phyloP scores from a whole-genome alignment of 768 basidiomycete genomes.

The Xerocomellus dryophilus region DNA sequence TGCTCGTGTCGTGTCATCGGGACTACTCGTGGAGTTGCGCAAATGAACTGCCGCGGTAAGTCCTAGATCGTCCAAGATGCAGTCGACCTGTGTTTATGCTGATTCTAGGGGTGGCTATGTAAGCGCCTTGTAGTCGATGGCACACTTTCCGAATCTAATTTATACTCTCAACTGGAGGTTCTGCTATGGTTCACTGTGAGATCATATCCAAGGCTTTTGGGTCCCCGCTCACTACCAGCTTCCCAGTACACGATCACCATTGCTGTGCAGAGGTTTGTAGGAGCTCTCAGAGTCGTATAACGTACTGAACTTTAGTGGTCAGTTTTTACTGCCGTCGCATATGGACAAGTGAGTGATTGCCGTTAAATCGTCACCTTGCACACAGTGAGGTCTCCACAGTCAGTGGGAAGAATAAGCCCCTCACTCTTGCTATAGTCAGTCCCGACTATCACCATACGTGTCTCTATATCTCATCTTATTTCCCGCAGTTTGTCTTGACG shows the following conservation, averaged over 20 bases:
- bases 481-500: neutral
- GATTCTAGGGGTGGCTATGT: conserved; percentile 7
- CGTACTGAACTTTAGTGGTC: neutral
- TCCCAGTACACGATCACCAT: neutral
- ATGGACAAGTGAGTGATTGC: conserved; percentile 12
- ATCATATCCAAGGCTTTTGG: too few species aligned
- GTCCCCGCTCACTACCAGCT: neutral
- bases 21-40: neutral
- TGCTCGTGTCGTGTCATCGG: conserved; percentile 4
- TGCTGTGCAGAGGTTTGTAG: conserved; percentile 6
- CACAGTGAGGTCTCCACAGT: neutral
- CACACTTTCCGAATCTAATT: neutral
- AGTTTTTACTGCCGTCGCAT: conserved; percentile 18
- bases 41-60: conserved; percentile 1
- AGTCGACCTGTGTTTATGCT: neutral
- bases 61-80: neutral
- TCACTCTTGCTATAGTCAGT: conserved; percentile 14
- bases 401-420: conserved; percentile 12
- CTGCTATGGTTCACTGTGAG: conserved; percentile 1
- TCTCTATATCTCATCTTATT: neutral
- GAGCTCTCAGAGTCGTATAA: too few species aligned
- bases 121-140: neutral
- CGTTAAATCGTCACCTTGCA: neutral
- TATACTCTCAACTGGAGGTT: neutral
- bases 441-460: neutral